Conservation (phyloP, 1,284 basidiomycete species). For the Malassezia arunalokei region DNA sequence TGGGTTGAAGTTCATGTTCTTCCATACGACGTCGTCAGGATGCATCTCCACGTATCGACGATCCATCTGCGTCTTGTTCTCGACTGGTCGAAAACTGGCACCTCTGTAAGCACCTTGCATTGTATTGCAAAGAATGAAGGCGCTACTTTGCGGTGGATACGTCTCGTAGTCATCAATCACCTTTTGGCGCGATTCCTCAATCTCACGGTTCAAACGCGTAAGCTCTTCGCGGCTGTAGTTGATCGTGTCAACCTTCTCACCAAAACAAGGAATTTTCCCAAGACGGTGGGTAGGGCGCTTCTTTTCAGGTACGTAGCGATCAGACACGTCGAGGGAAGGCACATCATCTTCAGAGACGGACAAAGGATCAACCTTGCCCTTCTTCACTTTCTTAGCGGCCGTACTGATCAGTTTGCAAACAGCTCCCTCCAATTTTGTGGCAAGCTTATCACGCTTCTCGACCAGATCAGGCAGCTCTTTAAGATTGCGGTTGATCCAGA, state of each 20-base stretch:
- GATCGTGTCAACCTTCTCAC: slow-evolving; percentile 68
- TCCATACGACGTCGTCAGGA: slow-evolving; percentile 69
- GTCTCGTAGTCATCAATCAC: slow-evolving; percentile 53
- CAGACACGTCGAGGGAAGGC: slow-evolving; percentile 24
- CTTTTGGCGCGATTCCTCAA: slow-evolving; percentile 55
- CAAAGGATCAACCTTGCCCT: slow-evolving; percentile 37
- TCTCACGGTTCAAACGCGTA: slow-evolving; percentile 50
- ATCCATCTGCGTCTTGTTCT: slow-evolving; percentile 37
- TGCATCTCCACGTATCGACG: slow-evolving; percentile 30
- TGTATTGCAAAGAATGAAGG: slow-evolving; percentile 79
- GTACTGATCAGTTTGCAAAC: slow-evolving; percentile 64
- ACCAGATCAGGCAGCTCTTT: slow-evolving; percentile 72
- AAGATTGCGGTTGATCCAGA: slow-evolving; percentile 78
- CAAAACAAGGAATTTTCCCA: slow-evolving; percentile 54
- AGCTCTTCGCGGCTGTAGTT: slow-evolving; percentile 65
- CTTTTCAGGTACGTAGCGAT: slow-evolving; percentile 38
- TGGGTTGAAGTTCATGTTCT: slow-evolving; percentile 71
- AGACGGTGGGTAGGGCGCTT: slow-evolving; percentile 67
- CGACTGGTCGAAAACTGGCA: slow-evolving; percentile 24
- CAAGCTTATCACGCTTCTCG: slow-evolving; percentile 63
- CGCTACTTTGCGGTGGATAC: slow-evolving; percentile 52
- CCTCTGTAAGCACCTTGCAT: slow-evolving; percentile 59
- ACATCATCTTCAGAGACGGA: slow-evolving; percentile 15
- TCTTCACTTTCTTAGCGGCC: slow-evolving; percentile 55
- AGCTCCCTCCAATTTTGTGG: slow-evolving; percentile 68